Evolutionary conservation across 208 protist species (phyloP), one percentile per base, ranked within the genome.

Genomic region (Leptomonas pyrrhocoris): DNA sequence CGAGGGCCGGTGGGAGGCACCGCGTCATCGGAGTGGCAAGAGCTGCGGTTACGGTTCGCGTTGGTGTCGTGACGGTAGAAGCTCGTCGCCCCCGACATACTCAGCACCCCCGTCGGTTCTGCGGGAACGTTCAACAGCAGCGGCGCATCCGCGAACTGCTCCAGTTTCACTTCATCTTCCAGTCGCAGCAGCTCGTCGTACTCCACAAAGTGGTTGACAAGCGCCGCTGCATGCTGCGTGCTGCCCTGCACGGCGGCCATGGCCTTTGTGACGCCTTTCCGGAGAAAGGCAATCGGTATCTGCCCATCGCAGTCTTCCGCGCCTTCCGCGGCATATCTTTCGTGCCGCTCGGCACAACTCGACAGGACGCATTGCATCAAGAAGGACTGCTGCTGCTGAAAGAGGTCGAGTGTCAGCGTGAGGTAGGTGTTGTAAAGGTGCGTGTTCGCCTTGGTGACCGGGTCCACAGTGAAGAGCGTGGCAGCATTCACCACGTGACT

Each of bases 371-470:
- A 57, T 40, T 86, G 76, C 79, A 93, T 88, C 19, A 81, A 71
- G 28, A 79, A 81, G 30, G 80, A 69, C 61, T 94, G 92, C 59
- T 94, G 88, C 70, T 88, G 80, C 42, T 85, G 73, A 42, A 84
- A 85, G 34, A 79, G 61, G 34, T 96, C 89, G 3, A 96, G 72
- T 12, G 77, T 85, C 3, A 94, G 62, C 46, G 68, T 80, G 12
- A 96, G 82, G 55, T 89, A 90, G 62, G 90, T 86, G 68, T 93
- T 79, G 79, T 94, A 90, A 48, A 96, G 87, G 63, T 96, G 92
- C 3, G 79, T 82, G 31, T 87, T 81, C 12, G 73, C 67, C 56
- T 80, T 78, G 13, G 80, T 83, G 36, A 80, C 74, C 0, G 75
- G 23, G 68, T 96, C 85, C 2, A 90, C 64, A 34, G 48, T 59